Evolutionary conservation across 2,329 filamentous ascomycete species (phyloP), one percentile per base, ranked within the genome.

Genomic region (Pestalotiopsis sp.): DNA sequence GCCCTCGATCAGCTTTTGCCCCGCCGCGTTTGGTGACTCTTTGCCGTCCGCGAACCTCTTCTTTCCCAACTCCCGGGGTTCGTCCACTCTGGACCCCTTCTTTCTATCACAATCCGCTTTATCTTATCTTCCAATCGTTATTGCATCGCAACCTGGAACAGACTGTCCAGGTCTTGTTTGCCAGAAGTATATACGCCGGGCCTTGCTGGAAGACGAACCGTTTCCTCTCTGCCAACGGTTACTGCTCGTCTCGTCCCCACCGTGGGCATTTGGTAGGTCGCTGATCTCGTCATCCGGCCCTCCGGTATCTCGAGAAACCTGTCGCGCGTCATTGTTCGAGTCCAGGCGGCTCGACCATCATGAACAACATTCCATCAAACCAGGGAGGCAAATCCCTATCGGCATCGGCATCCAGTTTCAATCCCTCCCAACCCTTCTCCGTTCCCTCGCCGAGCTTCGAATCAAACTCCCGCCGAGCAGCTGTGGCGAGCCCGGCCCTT

Each of bases 321-420:
- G 66, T 12, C 52, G 61, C 66, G 39, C 31, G 59, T 52, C 20
- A 23, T 41, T 39, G 38, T 36, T 27, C 57, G 52, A 61, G 41
- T 66, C 36, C 17, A 38, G 59, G 68, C 68, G 69, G 66, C 71
- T 56, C 72, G 58, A 66, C 69, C 74, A 78, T 69, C 70, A 79
- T 79, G 77, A 79, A 74, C 76, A 75, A 76, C 74, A 72, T 74
- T 67, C 75, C 81, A 67, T 78, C 79, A 13, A 80, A 77, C 61
- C 66, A 79, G 80, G 86, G 85, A 74, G 77, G 75, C 80, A 89
- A 89, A 81, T 83, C 86, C 79, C 83, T 86, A 72, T 80, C 86
- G 64, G 72, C 81, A 66, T 75, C 83, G 57, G 75, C 82, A 56
- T 82, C 80, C 63, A 80, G 84, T 72, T 78, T 81, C 13, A 76